Base-by-base conservation (phyloP, 2,329 filamentous ascomycete species). In the Chaetothyriales sp. region DNA sequence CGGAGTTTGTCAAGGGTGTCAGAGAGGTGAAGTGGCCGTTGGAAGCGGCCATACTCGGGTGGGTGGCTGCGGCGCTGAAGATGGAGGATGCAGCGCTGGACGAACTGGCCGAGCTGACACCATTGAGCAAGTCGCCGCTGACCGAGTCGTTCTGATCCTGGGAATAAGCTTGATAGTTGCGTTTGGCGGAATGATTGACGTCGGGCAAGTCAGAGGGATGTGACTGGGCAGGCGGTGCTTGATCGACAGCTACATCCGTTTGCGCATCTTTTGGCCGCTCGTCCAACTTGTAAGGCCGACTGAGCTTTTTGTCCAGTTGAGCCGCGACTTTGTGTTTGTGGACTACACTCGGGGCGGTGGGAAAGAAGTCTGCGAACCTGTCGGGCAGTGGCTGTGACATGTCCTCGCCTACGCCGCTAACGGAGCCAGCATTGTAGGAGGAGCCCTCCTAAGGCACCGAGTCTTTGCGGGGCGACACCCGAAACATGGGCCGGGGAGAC, bases 321-420 rank as follows among this genome's bases (percentile, higher is more conserved):
- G 61, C 68, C 69, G 58, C 65, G 66, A 65, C 69, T 68, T 72
- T 72, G 49, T 54, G 54, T 60, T 71, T 66, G 58, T 72, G 69
- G 51, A 76, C 68, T 58, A 80, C 81, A 62, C 80, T 78, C 61
- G 86, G 85, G 65, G 85, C 86, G 66, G 83, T 81, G 61, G 85
- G 85, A 70, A 89, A 89, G 77, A 88, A 92, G 72, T 89, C 82
- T 72, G 84, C 85, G 77, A 89, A 89, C 73, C 83, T 82, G 51
- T 52, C 56, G 74, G 84, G 83, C 69, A 78, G 77, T 67, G 83
- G 80, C 75, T 85, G 86, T 81, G 86, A 86, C 84, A 86, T 86
- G 47, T 59, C 59, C 57, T 52, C 50, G 51, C 50, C 56, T 52
- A 61, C 28, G 49, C 55, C 47, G 47, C 54, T 49, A 55, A 49